phyloP scores from a whole-genome alignment of 2,329 filamentous ascomycete genomes.

The Daldinia sp. region DNA sequence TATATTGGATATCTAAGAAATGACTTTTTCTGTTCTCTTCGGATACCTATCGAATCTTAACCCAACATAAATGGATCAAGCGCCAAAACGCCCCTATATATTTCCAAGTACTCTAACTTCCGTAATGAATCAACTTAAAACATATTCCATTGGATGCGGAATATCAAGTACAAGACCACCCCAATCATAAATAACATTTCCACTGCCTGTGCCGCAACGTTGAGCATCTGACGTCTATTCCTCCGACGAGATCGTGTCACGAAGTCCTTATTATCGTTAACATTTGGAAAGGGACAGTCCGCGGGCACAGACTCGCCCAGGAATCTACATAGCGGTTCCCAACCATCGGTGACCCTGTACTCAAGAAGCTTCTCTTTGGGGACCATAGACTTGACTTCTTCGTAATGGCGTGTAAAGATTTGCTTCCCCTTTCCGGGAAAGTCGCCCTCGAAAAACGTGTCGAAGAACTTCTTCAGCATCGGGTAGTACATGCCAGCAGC shows the following conservation, averaged over 20 bases:
- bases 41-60: too few species aligned
- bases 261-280: conserved; percentile 63
- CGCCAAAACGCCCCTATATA: too few species aligned
- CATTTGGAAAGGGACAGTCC: conserved; percentile 57
- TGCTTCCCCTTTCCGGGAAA: conserved; percentile 75
- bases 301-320: conserved; percentile 52
- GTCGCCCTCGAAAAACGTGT: conserved; percentile 75
- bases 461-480: conserved; percentile 77
- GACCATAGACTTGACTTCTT: conserved; percentile 48
- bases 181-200: conserved; percentile 48
- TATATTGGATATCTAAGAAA: too few species aligned
- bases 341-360: conserved; percentile 52
- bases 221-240: conserved; percentile 62
- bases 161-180: conserved; percentile 49
- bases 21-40: too few species aligned
- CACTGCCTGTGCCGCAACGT: conserved; percentile 52
- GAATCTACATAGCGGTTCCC: conserved; percentile 55
- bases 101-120: too few species aligned
- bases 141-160: conserved; percentile 45
- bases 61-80: too few species aligned
- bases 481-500: conserved; percentile 76
- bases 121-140: conserved; percentile 6
- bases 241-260: conserved; percentile 58
- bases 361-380: conserved; percentile 51
- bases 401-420: conserved; percentile 61